Base-by-base conservation (phyloP, 106 monocot genomes). In the Platanthera guangdongensis region DNA sequence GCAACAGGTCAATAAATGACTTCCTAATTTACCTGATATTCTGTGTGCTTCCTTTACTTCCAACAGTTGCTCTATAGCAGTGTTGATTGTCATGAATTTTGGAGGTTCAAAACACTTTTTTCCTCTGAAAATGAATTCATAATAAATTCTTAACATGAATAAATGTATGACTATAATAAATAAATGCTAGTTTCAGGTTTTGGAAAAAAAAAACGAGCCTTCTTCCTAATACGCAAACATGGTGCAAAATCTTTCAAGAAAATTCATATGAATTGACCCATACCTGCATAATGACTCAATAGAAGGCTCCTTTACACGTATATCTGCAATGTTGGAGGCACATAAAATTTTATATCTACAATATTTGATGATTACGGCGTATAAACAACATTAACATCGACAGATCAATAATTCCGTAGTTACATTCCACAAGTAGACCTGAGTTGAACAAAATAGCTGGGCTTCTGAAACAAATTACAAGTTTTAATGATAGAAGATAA, bases 291-390 rank as follows among this genome's bases (percentile, higher is more conserved):
- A 83, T 68, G 90, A 90, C 81, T 96, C 96, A 68, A 90, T 67
- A 11, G 93, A 84, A 13, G 96, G 96, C 48, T 96, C 96, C 87
- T 96, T 96, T 60, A 96, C 96, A 71, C 93, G 96, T 69, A 96
- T 96, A 93, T 96, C 90, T 90, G 86, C 81, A 84, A 73, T 73
- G 14, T 50, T 9, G 46, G 63, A 67, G 18, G 51, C n/a, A 9
- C 11, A 51, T 72, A 72, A 51, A 9, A 21, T 47, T 7, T 11
- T 25, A 70, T 47, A 65, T 65, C 39, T 39, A 65, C 12, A 30
- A 65, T 65, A 5, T 65, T 65, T 30, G 4, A 65, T 10, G 30
- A 68, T 68, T 68, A 39, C 4, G 3, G 4, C 46, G 19, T 68
- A 46, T 19, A 68, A 46, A 39, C n/a, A 50, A 73, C 21, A 73